These are phyloP conservation scores for Poa annua DNA, from an alignment of 176 grass and related monocot genomes.

Conservation along the genomic window DNA sequence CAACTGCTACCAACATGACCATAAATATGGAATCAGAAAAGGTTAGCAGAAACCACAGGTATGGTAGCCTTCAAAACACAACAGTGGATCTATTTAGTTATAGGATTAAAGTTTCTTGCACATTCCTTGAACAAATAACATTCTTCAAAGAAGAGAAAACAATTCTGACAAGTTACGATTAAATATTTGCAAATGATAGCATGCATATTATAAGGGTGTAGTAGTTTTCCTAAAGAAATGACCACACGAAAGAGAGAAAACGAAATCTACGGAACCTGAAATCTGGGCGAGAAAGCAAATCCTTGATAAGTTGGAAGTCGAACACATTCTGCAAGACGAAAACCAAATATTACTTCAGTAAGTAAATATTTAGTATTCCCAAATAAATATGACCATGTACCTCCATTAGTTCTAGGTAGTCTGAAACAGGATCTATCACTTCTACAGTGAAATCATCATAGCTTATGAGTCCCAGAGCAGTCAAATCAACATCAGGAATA, in stretches of 20 bases:
- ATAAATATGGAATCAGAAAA: not conserved
- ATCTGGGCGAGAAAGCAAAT: slow-evolving; percentile 79
- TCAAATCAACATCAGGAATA: slow-evolving; percentile 81
- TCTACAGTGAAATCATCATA: slow-evolving; percentile 75
- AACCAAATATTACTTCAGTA: slow-evolving; percentile 23
- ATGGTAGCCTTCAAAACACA: not conserved
- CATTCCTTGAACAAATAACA: not conserved
- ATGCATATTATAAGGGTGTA: not conserved
- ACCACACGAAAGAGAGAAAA: slow-evolving; percentile 18
- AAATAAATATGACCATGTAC: slow-evolving; percentile 42
- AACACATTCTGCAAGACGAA: slow-evolving; percentile 68
- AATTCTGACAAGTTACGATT: not conserved
- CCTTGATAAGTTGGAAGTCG: slow-evolving; percentile 92
- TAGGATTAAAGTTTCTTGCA: slow-evolving; percentile 10
- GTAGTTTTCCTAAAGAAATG: slow-evolving; percentile 1
- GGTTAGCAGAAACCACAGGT: not conserved
- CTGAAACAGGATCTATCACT: slow-evolving; percentile 89
- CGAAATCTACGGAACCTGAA: slow-evolving; percentile 59
- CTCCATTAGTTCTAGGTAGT: slow-evolving; percentile 93
- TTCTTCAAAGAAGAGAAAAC: not conserved
- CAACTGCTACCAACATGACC: slow-evolving; percentile 8
- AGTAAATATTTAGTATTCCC: not conserved
- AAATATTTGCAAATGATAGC: not conserved
- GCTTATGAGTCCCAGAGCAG: slow-evolving; percentile 59
- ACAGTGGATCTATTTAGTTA: slow-evolving; percentile 4